Percentiles rank a stretch among this genome's conserved stretches.
phyloP scores from a whole-genome alignment of 202 grass and related monocot species.

The Panicum hallii region DNA sequence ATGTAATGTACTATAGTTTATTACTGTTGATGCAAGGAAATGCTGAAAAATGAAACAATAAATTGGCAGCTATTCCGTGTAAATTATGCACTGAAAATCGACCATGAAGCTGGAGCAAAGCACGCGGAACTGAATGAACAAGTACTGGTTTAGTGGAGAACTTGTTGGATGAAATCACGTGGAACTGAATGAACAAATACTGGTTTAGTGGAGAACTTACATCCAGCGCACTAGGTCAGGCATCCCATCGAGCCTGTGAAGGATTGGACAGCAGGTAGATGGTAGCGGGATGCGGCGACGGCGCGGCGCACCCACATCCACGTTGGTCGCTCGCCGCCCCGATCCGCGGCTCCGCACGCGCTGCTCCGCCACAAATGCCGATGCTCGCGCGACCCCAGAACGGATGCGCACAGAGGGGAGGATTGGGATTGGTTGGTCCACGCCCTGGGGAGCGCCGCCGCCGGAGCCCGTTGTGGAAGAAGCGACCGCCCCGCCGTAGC shows the following conservation, averaged over 20 bases:
- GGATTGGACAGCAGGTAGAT: not conserved
- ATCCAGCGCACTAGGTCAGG: not conserved
- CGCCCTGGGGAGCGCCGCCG: not conserved
- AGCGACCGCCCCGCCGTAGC: no score
- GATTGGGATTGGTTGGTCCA: not conserved
- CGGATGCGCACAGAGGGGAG: not conserved
- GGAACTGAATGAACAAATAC: not conserved
- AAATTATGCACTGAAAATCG: not conserved
- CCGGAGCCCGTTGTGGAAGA: not conserved
- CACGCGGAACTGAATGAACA: not conserved
- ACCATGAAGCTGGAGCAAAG: not conserved
- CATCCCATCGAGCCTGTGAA: slow-evolving; percentile 39
- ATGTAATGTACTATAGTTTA: slow-evolving; percentile 42
- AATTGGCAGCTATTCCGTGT: not conserved
- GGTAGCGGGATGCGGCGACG: not conserved
- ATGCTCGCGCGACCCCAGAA: not conserved
- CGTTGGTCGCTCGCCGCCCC: not conserved
- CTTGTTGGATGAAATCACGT: not conserved
- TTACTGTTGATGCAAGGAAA: slow-evolving; percentile 8
- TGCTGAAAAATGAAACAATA: not conserved
- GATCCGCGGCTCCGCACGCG: not conserved
- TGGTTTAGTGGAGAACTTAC: slow-evolving; percentile 8
- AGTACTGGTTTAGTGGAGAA: not conserved
- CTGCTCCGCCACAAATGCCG: not conserved
- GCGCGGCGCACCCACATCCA: not conserved